phyloP scores from a whole-genome alignment of 768 basidiomycete species.

The Gymnopilus dilepis region DNA sequence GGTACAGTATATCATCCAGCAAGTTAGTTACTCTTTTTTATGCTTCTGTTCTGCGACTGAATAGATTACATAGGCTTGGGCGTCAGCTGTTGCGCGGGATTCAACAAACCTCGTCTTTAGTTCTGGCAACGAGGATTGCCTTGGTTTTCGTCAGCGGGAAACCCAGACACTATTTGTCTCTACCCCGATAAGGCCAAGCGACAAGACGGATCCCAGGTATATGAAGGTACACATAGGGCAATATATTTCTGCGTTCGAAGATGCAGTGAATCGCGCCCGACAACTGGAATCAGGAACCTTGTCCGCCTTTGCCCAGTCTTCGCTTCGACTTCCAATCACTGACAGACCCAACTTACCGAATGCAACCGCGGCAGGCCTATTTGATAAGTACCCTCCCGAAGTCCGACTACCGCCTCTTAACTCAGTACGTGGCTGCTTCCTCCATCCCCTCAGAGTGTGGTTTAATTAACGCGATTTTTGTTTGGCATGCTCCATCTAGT shows the following conservation, averaged over 20 bases:
- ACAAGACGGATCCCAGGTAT: too few relatives aligned
- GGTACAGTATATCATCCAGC: neutral
- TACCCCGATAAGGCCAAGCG: too few relatives aligned
- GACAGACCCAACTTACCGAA: neutral
- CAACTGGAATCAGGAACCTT: neutral
- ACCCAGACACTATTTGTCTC: too few relatives aligned
- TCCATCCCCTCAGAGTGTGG: neutral
- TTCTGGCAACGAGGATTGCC: too few relatives aligned
- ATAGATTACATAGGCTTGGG: conserved; percentile 10
- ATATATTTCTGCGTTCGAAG: neutral
- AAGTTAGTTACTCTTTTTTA: neutral
- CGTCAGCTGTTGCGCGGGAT: neutral
- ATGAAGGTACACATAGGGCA: neutral
- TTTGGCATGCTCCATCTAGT: neutral
- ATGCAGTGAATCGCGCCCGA: neutral
- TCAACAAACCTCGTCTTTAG: too few relatives aligned
- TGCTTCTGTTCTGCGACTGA: neutral
- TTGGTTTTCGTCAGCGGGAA: too few relatives aligned
- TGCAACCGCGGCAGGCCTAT: neutral
- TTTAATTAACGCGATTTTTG: neutral
- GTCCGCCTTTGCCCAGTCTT: neutral
- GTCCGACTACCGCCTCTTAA: neutral
- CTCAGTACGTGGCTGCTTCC: neutral
- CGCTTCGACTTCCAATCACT: neutral
- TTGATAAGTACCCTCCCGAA: neutral